phyloP scores from a whole-genome alignment of 1,139 yeast genomes.

The Saccharomyces hybrid region DNA sequence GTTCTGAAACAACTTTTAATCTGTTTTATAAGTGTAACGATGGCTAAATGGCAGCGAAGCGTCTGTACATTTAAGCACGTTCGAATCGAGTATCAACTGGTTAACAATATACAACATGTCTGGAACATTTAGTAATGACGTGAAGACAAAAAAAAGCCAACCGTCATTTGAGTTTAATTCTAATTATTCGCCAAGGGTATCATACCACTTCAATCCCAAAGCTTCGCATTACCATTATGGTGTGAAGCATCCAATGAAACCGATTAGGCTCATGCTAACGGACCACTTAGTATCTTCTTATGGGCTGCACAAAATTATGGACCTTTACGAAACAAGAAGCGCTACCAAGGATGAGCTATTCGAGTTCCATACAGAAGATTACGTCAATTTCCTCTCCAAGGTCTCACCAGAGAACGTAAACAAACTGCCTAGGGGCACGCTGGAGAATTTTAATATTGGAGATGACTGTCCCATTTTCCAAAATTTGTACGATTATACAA shows the following conservation, averaged over 20 bases:
- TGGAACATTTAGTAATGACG: conserved; percentile 40
- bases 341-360: conserved; percentile 75
- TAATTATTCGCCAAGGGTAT: conserved; percentile 49
- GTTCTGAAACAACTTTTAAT: not conserved
- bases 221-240: conserved; percentile 84
- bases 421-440: conserved; percentile 45
- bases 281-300: conserved; percentile 85
- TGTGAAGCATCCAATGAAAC: conserved; percentile 94
- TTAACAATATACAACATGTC: conserved; percentile 4
- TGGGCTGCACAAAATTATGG: conserved; percentile 84
- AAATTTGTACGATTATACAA: conserved; percentile 82
- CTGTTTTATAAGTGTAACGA: not conserved
- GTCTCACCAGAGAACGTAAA: conserved; percentile 77
- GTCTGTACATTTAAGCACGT: not conserved
- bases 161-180: conserved; percentile 44
- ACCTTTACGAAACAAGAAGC: conserved; percentile 68
- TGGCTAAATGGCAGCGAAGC: too few species aligned
- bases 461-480: conserved; percentile 98
- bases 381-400: conserved; percentile 65
- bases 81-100: not conserved
- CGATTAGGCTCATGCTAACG: conserved; percentile 88
- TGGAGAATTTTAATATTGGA: conserved; percentile 83
- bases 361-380: conserved; percentile 83
- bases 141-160: conserved; percentile 46
- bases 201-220: conserved; percentile 82